Conservation (phyloP, 2,329 filamentous ascomycete genomes). For the Ceratocystis albifundus region DNA sequence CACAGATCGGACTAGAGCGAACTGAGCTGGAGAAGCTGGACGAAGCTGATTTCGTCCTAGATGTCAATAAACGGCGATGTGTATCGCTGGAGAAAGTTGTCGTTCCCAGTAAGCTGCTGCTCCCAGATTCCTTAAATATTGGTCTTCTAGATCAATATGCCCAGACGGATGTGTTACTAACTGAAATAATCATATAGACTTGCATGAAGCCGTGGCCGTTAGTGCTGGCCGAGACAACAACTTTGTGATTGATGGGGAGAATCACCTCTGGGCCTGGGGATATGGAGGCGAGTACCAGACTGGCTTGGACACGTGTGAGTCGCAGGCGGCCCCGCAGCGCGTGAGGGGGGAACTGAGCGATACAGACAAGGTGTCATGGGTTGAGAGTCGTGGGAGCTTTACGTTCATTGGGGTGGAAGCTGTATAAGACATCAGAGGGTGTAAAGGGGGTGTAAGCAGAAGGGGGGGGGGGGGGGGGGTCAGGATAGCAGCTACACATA, state of each 20-base stretch:
- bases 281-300: conserved; percentile 20
- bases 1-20: conserved; percentile 26
- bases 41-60: not conserved
- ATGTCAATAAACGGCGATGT: conserved; percentile 16
- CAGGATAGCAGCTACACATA: not conserved
- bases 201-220: conserved; percentile 2
- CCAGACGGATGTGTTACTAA: not conserved
- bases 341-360: conserved; percentile 10
- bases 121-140: not conserved
- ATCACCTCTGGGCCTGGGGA: conserved; percentile 21
- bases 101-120: not conserved
- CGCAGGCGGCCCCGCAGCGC: conserved; percentile 13
- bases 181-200: not conserved
- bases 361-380: conserved; percentile 15
- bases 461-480: not conserved
- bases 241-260: conserved; percentile 17
- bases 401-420: conserved; percentile 21
- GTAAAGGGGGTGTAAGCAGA: not conserved
- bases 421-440: not conserved
- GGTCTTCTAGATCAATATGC: not conserved
- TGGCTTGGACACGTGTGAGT: conserved; percentile 14
- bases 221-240: conserved; percentile 19
- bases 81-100: conserved; percentile 17
- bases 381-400: conserved; percentile 16
- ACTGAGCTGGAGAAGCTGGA: conserved; percentile 11